These are phyloP conservation scores for Cucurbita moschata DNA, from an alignment of 306 rosid genomes.

Conservation along the genomic window DNA sequence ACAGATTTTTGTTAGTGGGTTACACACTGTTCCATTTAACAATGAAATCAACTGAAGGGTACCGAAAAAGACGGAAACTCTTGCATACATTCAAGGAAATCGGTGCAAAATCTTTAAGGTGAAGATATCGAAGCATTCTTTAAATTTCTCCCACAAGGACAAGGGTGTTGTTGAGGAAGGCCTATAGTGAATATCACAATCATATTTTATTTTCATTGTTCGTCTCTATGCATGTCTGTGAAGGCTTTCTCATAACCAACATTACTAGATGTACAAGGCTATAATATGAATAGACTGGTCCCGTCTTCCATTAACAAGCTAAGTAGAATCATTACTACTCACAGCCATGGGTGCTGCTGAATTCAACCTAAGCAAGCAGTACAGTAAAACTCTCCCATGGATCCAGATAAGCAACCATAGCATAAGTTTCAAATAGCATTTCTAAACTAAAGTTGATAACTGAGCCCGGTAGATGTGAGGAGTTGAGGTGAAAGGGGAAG, in stretches of 20 bases:
- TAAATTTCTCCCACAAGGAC: neutral
- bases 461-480: neutral
- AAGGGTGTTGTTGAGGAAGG: neutral
- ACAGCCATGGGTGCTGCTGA: neutral
- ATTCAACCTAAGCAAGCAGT: neutral
- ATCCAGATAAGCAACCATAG: neutral
- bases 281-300: neutral
- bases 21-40: neutral
- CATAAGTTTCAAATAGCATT: neutral
- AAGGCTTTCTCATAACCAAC: neutral
- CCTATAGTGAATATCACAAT: neutral
- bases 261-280: neutral
- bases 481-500: neutral
- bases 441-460: neutral
- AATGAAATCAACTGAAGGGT: neutral
- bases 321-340: neutral
- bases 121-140: neutral
- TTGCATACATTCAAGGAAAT: neutral
- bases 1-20: neutral
- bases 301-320: neutral
- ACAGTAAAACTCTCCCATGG: neutral
- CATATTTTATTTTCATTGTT: neutral
- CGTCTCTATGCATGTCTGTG: neutral
- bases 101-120: neutral
- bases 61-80: neutral